These are phyloP conservation scores for Astrephomene gubernaculifera DNA, from an alignment of 139 green algal genomes.

Conservation along the genomic window DNA sequence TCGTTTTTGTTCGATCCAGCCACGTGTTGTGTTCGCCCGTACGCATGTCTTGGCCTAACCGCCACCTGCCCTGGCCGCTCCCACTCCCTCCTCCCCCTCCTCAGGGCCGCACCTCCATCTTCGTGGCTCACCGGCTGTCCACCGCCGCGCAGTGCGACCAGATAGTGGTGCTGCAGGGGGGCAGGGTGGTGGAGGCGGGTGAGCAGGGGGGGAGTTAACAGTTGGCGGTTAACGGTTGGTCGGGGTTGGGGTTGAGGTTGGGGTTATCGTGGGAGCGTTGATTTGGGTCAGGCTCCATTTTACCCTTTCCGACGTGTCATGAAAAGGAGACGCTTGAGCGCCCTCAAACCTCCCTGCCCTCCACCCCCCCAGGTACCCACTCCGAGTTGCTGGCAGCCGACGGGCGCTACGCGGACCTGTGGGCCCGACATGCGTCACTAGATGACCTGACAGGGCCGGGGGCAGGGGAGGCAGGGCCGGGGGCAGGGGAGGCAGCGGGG, in stretches of 20 bases:
- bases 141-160: constrained; percentile 91
- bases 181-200: constrained; percentile 85
- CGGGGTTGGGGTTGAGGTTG: background rate
- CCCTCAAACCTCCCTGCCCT: background rate
- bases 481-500: no score
- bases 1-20: background rate
- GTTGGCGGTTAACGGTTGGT: background rate
- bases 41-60: background rate
- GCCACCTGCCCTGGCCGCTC: background rate
- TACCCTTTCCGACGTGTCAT: no score
- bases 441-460: constrained; percentile 30
- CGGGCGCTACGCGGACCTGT: constrained; percentile 84
- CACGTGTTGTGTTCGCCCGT: background rate
- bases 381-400: constrained; percentile 74
- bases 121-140: constrained; percentile 96
- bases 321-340: background rate
- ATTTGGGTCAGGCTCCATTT: background rate
- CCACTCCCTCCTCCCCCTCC: background rate
- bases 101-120: constrained; percentile 89
- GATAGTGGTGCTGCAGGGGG: constrained; percentile 91
- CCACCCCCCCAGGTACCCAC: constrained; percentile 68
- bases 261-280: background rate
- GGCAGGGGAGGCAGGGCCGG: background rate
- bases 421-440: constrained; percentile 58
- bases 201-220: background rate